Percentiles rank a stretch among this genome's conserved stretches.
Evolutionary conservation across 768 basidiomycete species (phyloP).

Genomic region (Amanita exitialis): DNA sequence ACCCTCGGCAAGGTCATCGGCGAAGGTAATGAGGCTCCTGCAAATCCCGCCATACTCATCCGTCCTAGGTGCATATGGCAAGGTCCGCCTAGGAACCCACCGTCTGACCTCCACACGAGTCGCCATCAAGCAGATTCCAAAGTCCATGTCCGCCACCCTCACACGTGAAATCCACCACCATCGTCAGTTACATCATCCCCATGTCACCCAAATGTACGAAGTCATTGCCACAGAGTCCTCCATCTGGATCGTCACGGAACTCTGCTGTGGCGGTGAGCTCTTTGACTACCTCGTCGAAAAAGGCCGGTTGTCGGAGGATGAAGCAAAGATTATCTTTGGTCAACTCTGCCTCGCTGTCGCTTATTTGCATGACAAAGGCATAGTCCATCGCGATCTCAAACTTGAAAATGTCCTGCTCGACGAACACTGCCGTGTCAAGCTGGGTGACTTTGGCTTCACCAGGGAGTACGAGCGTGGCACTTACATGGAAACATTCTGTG

Average conservation of each 20-base stretch:
- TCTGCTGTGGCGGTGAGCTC: slow-evolving; percentile 94
- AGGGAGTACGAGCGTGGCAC: slow-evolving; percentile 75
- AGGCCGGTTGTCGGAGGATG: slow-evolving; percentile 75
- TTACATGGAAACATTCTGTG: slow-evolving; percentile 89
- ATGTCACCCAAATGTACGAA: slow-evolving; percentile 94
- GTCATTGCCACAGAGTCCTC: slow-evolving; percentile 93
- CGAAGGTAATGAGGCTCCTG: slow-evolving; percentile 50
- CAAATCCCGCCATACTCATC: not conserved
- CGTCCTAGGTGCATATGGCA: slow-evolving; percentile 80
- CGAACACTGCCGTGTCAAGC: slow-evolving; percentile 83
- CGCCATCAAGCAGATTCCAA: slow-evolving; percentile 97
- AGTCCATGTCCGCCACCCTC: slow-evolving; percentile 80
- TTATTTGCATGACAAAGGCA: slow-evolving; percentile 85
- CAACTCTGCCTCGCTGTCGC: slow-evolving; percentile 90
- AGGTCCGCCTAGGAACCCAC: slow-evolving; percentile 90
- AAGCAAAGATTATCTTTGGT: slow-evolving; percentile 86
- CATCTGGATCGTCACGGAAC: slow-evolving; percentile 97
- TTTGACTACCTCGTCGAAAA: slow-evolving; percentile 98
- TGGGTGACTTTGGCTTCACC: slow-evolving; percentile 94
- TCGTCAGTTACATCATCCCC: slow-evolving; percentile 90
- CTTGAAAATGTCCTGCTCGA: slow-evolving; percentile 91
- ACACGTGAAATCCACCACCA: slow-evolving; percentile 99
- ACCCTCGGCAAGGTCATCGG: slow-evolving; percentile 91
- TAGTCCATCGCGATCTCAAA: slow-evolving; percentile 96
- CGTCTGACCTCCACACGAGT: slow-evolving; percentile 86